Evolutionary conservation across 2,329 filamentous ascomycete species (phyloP).

Genomic region (Xylariaceae sp.): DNA sequence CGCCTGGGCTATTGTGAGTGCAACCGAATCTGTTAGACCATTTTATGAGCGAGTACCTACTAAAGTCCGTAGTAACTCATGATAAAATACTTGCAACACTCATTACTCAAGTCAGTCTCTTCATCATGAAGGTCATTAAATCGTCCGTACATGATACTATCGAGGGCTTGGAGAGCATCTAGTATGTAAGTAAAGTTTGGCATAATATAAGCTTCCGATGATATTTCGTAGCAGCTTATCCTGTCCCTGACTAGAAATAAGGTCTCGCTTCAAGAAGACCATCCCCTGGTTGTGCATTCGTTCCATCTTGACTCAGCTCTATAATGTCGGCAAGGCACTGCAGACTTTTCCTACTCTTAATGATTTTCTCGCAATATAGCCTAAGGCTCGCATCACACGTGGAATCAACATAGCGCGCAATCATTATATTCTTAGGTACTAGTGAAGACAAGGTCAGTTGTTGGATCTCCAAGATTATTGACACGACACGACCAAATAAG

Average conservation of each 20-base stretch:
- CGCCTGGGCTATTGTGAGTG: conserved; percentile 37
- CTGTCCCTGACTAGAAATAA: conserved; percentile 39
- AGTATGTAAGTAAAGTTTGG: conserved; percentile 59
- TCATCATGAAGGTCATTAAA: background rate
- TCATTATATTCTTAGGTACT: background rate
- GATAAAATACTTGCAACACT: conserved; percentile 59
- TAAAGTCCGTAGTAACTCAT: conserved; percentile 66
- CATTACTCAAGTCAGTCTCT: background rate
- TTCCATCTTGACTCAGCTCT: conserved; percentile 1
- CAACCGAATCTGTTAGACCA: background rate
- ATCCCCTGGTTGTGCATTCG: background rate
- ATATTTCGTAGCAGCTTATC: conserved; percentile 43
- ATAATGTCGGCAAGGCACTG: conserved; percentile 14
- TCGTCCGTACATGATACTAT: conserved; percentile 59
- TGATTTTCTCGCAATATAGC: conserved; percentile 1
- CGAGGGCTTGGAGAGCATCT: conserved; percentile 65
- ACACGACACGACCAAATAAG: background rate
- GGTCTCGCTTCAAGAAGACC: background rate
- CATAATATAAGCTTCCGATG: conserved; percentile 63
- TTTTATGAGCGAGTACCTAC: conserved; percentile 40
- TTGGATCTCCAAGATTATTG: background rate
- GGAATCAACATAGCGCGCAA: conserved; percentile 8
- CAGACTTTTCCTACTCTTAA: background rate
- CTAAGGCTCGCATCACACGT: conserved; percentile 3
- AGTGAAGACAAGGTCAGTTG: background rate